Base-by-base conservation (phyloP, 805 yeast species). In the Kazachstania kunashirensis region DNA sequence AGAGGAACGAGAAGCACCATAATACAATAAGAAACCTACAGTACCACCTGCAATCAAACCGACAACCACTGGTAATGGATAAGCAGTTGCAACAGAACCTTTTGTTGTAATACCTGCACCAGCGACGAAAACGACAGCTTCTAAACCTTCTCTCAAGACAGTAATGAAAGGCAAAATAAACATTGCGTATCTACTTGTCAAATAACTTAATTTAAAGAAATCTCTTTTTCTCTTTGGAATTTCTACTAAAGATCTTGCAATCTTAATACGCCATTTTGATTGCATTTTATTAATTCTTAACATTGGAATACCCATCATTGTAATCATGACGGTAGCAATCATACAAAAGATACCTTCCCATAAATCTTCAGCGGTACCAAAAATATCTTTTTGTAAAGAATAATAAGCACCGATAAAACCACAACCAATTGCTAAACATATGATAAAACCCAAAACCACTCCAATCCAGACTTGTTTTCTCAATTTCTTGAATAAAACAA, bases 341-440 rank as follows among this genome's bases (percentile, higher is more conserved):
- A 89, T 65, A 63, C 94, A 84, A 59, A 89, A 86, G 40, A 84
- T 69, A 67, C 96, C 97, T 71, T 89, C 98, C 97, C 97, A 89
- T 40, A 89, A 61, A 59, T 89, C 96, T 61, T 89, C 98, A 15
- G 95, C 77, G 10, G 61, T 56, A 34, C 89, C 70, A 83, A 95
- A 89, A 46, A 89, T 73, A 71, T 89, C 94, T 37, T 73, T 73
- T 45, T 80, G 78, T 34, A 82, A 68, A 25, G 82, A 65, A 60
- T 89, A 89, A 67, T 84, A 89, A 16, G 85, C 86, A 61, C 95
- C 98, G 58, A 89, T 88, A 65, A 89, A 88, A 39, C 86, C 95
- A 63, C 83, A 80, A 60, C 98, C 98, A 45, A 89, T 67, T 38
- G 75, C 70, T 34, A 89, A 52, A 79, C 97, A 89, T 34, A 84